Percentiles rank a stretch among this genome's conserved stretches.
Conservation (phyloP, 495 filamentous ascomycete genomes). For the Sordaria brevicollis region DNA sequence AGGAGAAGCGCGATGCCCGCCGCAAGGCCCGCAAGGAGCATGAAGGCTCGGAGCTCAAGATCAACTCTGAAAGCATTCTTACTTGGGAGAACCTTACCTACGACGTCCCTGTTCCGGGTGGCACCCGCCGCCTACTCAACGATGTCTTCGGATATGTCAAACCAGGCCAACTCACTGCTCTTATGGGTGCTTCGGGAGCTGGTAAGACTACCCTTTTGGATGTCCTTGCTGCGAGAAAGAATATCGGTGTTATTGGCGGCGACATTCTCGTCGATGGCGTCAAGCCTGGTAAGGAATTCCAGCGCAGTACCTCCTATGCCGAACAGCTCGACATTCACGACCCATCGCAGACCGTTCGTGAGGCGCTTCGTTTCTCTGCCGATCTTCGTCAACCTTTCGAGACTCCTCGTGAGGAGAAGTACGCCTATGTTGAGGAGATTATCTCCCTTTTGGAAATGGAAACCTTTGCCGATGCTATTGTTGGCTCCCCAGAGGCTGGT, state of each 20-base stretch:
- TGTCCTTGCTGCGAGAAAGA: constrained; percentile 66
- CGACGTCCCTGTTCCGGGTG: constrained; percentile 60
- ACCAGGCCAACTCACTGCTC: constrained; percentile 66
- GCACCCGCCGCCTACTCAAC: constrained; percentile 58
- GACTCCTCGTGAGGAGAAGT: constrained; percentile 60
- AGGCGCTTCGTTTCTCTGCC: constrained; percentile 77
- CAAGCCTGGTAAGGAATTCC: constrained; percentile 57
- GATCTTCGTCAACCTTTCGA: constrained; percentile 67
- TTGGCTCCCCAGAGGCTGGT: constrained; percentile 66
- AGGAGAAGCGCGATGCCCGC: constrained; percentile 43
- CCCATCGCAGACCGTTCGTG: constrained; percentile 65
- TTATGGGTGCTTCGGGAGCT: constrained; percentile 82
- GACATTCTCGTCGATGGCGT: constrained; percentile 66
- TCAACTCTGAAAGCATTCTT: constrained; percentile 58
- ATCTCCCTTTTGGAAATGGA: constrained; percentile 75
- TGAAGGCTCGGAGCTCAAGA: constrained; percentile 45
- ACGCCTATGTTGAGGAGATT: constrained; percentile 74
- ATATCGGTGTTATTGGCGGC: constrained; percentile 65
- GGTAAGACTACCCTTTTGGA: constrained; percentile 80
- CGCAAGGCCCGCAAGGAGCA: constrained; percentile 40
- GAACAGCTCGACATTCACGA: constrained; percentile 82
- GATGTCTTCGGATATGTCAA: constrained; percentile 68
- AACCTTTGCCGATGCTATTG: constrained; percentile 73
- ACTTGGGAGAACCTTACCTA: constrained; percentile 77
- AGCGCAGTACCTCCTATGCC: constrained; percentile 70